Base-by-base conservation (phyloP, 306 rosid species). In the Abrus precatorius region DNA sequence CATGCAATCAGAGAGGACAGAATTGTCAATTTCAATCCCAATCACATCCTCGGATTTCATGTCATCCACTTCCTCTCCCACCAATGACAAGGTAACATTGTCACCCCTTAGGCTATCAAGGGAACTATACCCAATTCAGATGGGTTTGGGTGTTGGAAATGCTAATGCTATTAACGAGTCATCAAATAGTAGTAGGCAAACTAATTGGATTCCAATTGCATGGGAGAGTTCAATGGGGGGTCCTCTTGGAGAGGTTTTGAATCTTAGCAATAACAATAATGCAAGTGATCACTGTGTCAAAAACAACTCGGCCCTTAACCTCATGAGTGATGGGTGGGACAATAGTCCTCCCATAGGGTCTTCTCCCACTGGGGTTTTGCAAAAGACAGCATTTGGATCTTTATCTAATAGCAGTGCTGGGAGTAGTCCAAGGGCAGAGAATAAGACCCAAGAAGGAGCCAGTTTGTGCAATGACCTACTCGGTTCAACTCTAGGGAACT, bases 171-270 rank as follows among this genome's bases (percentile, higher is more conserved):
- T 81, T 30, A 40, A 75, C 13, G 92, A 85, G 13, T 74, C 87
- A 13, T 74, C 87, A 13, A 68, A 59, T 72, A 63, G 10, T 1
- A 89, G 83, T 50, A 61, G 85, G 50, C 89, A 89, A 66, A 66
- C 92, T 9, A 86, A 84, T 79, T 92, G 97, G 97, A 91, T 94
- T n/a, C 98, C 97, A 20, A 87, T 89, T 41, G 53, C 92, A 11
- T 92, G 98, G 97, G 94, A 87, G 67, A 80, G 76, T 62, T 92
- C 98, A 0, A 66, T 88, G 90, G 97, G 97, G 0, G 97, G 98
- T 59, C 98, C 98, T 14, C 91, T 94, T 0, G 98, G 98, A 4
- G 98, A 94, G 77, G 98, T 91, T 50, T 82, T 94, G 36, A 83
- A 94, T 76, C 91, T 85, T 8, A 87, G 87, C 9, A 88, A 45